Conservation (phyloP, 2,329 filamentous ascomycete genomes). For the Apiospora sp. region DNA sequence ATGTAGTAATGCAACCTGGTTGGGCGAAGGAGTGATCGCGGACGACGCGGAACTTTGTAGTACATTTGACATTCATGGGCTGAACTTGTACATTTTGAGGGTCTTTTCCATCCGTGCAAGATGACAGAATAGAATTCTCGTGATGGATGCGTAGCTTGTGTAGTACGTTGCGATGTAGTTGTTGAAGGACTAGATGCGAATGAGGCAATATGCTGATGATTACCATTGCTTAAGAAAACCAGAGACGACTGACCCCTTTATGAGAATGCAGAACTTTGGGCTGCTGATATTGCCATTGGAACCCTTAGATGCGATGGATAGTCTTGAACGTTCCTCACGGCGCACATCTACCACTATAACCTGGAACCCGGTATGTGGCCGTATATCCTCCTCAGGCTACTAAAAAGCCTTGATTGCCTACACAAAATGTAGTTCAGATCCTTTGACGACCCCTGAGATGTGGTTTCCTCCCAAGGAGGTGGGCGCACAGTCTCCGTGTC, state of each 20-base stretch:
- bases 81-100: too few species aligned
- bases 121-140: not conserved
- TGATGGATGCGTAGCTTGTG: not conserved
- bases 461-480: too few species aligned
- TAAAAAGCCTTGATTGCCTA: too few species aligned
- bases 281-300: not conserved
- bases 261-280: not conserved
- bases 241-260: not conserved
- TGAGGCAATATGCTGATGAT: not conserved
- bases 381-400: too few species aligned
- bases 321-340: too few species aligned
- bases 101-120: not conserved
- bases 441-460: too few species aligned
- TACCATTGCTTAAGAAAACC: not conserved
- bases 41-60: not conserved
- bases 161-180: not conserved
- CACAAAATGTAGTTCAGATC: too few species aligned
- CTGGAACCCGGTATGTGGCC: too few species aligned
- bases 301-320: not conserved
- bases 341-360: too few species aligned
- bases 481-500: too few species aligned
- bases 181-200: not conserved
- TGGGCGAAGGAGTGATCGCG: not conserved
- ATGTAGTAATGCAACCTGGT: not conserved
- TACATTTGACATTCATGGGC: not conserved